A percentile compares a stretch with the other conserved stretches of the same genome.
Conservation (phyloP, 352 stramenopile species). For the Stephanocyclus meneghinianus region DNA sequence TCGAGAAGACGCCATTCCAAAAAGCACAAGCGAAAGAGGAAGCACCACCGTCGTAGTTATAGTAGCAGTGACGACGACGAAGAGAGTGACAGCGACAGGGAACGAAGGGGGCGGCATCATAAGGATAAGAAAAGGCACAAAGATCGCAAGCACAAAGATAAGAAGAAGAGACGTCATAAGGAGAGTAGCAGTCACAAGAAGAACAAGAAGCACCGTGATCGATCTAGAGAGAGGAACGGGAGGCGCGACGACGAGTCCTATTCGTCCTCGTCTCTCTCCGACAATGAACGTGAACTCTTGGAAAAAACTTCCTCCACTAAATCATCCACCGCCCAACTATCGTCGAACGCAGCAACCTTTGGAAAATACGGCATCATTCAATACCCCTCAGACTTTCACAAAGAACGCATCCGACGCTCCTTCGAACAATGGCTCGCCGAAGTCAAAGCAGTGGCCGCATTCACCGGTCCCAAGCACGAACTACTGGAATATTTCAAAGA, state of each 20-base stretch:
- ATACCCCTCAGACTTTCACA: slow-evolving; percentile 85
- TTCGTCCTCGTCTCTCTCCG: slow-evolving; percentile 40
- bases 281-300: slow-evolving; percentile 38
- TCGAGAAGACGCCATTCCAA: slow-evolving; percentile 7
- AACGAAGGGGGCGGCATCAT: slow-evolving; percentile 12
- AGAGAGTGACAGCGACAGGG: slow-evolving; percentile 10
- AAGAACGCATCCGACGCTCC: slow-evolving; percentile 69
- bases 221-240: slow-evolving; percentile 56
- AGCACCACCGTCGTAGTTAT: not conserved
- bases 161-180: slow-evolving; percentile 59
- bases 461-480: slow-evolving; percentile 77
- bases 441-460: slow-evolving; percentile 87
- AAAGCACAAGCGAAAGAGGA: slow-evolving; percentile 12
- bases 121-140: slow-evolving; percentile 19
- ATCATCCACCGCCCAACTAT: not conserved
- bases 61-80: slow-evolving; percentile 11
- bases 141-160: slow-evolving; percentile 35
- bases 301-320: slow-evolving; percentile 15
- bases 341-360: slow-evolving; percentile 72
- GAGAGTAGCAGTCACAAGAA: slow-evolving; percentile 52
- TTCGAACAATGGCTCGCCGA: slow-evolving; percentile 94
- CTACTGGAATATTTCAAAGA: slow-evolving; percentile 81
- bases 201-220: slow-evolving; percentile 58
- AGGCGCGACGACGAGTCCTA: slow-evolving; percentile 59
- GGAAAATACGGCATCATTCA: slow-evolving; percentile 95